These are phyloP conservation scores for Epichloe amarillans DNA, from an alignment of 2,329 filamentous ascomycete genomes.

Conservation along the genomic window DNA sequence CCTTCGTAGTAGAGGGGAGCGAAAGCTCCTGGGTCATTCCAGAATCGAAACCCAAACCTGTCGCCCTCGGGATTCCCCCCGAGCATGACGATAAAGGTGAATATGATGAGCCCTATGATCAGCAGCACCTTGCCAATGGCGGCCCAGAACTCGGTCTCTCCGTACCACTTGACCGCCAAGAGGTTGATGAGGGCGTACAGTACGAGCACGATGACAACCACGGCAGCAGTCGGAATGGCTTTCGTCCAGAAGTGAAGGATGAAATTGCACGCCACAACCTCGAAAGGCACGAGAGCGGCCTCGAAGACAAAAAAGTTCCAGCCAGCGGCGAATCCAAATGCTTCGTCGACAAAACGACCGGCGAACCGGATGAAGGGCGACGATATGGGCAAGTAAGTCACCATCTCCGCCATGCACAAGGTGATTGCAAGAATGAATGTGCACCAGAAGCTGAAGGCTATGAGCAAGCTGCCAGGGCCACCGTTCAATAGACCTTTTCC, in stretches of 20 bases:
- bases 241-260: slow-evolving; percentile 52
- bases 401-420: slow-evolving; percentile 59
- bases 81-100: slow-evolving; percentile 73
- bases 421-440: slow-evolving; percentile 47
- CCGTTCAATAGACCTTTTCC: slow-evolving; percentile 44
- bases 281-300: slow-evolving; percentile 53
- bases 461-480: slow-evolving; percentile 43
- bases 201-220: slow-evolving; percentile 41
- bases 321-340: slow-evolving; percentile 58
- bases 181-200: slow-evolving; percentile 49
- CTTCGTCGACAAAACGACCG: slow-evolving; percentile 61
- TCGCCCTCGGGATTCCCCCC: slow-evolving; percentile 71
- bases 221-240: slow-evolving; percentile 42
- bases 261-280: slow-evolving; percentile 51
- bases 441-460: slow-evolving; percentile 50
- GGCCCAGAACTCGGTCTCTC: slow-evolving; percentile 65
- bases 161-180: slow-evolving; percentile 61
- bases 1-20: slow-evolving; percentile 51
- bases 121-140: slow-evolving; percentile 60
- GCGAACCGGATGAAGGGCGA: slow-evolving; percentile 70
- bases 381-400: slow-evolving; percentile 62
- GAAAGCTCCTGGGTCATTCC: slow-evolving; percentile 57
- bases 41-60: slow-evolving; percentile 57
- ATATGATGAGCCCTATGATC: slow-evolving; percentile 56
- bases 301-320: slow-evolving; percentile 67